phyloP scores from a whole-genome alignment of 2,329 filamentous ascomycete genomes.

The Blastomyces silverae region DNA sequence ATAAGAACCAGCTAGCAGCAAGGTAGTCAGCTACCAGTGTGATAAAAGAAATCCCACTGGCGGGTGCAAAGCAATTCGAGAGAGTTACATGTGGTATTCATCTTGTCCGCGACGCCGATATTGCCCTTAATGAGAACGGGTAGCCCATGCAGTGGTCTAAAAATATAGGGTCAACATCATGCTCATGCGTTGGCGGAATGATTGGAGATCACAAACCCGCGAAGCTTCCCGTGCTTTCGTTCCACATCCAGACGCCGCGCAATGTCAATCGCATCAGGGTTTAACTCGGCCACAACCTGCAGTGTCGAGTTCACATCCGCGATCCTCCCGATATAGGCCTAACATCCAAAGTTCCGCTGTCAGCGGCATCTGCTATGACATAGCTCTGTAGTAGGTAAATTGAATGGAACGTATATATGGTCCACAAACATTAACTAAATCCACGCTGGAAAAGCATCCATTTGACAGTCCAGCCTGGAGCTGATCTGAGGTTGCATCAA shows the following conservation, averaged over 20 bases:
- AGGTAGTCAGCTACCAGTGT: background rate
- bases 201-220: slow-evolving; percentile 36
- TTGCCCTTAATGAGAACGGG: slow-evolving; percentile 62
- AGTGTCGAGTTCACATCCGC: slow-evolving; percentile 49
- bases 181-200: too few relatives aligned
- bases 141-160: slow-evolving; percentile 55
- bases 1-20: slow-evolving; percentile 51
- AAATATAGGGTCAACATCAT: slow-evolving; percentile 9
- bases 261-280: slow-evolving; percentile 49
- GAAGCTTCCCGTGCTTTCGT: slow-evolving; percentile 41
- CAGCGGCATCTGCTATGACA: background rate
- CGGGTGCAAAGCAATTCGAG: background rate
- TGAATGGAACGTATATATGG: background rate
- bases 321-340: slow-evolving; percentile 49
- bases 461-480: slow-evolving; percentile 44
- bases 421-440: slow-evolving; percentile 44
- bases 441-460: slow-evolving; percentile 49
- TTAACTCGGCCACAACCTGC: slow-evolving; percentile 50
- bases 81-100: slow-evolving; percentile 51
- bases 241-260: slow-evolving; percentile 46
- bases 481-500: slow-evolving; percentile 49
- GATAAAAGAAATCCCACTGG: background rate
- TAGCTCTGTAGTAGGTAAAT: background rate
- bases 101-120: slow-evolving; percentile 56
- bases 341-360: background rate